Percentiles rank a stretch among this genome's conserved stretches.
These are phyloP conservation scores for Dendrostoma leiphaemia DNA, from an alignment of 2,329 filamentous ascomycete genomes.

Conservation along the genomic window DNA sequence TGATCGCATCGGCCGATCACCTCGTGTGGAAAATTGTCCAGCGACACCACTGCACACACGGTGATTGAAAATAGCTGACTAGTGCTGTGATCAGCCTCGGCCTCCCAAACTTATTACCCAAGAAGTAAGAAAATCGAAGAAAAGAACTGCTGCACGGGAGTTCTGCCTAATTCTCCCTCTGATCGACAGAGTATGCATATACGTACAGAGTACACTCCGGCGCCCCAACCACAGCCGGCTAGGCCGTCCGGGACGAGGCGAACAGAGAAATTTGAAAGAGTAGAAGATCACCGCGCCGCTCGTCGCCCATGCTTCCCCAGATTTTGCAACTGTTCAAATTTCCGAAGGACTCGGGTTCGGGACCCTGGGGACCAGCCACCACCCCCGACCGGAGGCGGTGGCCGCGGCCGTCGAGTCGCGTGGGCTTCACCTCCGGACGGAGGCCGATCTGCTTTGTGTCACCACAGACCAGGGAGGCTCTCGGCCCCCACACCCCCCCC, in stretches of 20 bases:
- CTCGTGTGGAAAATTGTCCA: constrained; percentile 2
- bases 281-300: background rate
- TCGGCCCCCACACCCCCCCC: no score
- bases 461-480: background rate
- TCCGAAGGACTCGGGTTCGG: constrained; percentile 7
- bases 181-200: background rate
- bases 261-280: background rate
- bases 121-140: no score
- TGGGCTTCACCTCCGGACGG: background rate
- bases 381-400: constrained; percentile 1
- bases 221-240: background rate
- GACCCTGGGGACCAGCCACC: constrained; percentile 7
- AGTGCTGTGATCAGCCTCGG: background rate
- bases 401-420: background rate
- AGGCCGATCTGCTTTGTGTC: background rate
- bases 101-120: no score
- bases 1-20: constrained; percentile 5
- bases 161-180: background rate
- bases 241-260: background rate
- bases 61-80: background rate
- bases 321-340: background rate
- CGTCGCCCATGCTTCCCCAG: background rate
- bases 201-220: background rate
- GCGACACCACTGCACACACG: background rate
- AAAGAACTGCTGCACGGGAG: no score